phyloP scores from a whole-genome alignment of 768 basidiomycete species.

The Boletus subcaerulescens region DNA sequence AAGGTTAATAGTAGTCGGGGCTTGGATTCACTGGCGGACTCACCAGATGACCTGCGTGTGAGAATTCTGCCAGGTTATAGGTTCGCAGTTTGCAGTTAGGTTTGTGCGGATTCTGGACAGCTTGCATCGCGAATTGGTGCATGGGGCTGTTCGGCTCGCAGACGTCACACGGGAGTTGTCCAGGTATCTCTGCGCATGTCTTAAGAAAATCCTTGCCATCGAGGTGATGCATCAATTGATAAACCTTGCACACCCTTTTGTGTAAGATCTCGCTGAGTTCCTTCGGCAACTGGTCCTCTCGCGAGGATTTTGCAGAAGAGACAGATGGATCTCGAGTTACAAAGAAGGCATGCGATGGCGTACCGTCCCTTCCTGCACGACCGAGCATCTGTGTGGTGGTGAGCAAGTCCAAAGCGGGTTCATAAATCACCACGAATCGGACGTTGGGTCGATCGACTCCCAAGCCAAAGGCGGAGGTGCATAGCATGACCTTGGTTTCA shows the following conservation, averaged over 20 bases:
- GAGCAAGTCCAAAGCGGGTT: background rate
- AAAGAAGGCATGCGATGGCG: background rate
- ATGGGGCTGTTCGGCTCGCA: background rate
- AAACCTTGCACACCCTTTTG: background rate
- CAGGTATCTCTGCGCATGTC: background rate
- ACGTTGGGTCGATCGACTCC: too few relatives aligned
- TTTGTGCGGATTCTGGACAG: too few relatives aligned
- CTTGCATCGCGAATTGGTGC: background rate
- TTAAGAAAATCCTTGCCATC: background rate
- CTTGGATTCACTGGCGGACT: too few relatives aligned
- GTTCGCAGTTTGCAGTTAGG: too few relatives aligned
- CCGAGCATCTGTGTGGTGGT: background rate
- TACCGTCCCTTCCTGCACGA: background rate
- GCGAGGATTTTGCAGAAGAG: background rate
- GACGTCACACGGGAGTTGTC: background rate
- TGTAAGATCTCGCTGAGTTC: background rate
- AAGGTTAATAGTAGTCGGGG: too few relatives aligned
- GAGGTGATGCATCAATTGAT: background rate
- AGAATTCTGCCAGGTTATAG: too few relatives aligned
- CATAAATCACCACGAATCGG: background rate
- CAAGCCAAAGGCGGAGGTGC: background rate
- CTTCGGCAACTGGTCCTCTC: background rate
- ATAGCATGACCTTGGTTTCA: background rate
- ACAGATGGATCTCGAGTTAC: background rate
- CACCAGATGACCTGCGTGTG: too few relatives aligned